These are phyloP conservation scores for Paraconiothyrium brasiliense DNA, from an alignment of 2,329 filamentous ascomycete species.

Conservation along the genomic window DNA sequence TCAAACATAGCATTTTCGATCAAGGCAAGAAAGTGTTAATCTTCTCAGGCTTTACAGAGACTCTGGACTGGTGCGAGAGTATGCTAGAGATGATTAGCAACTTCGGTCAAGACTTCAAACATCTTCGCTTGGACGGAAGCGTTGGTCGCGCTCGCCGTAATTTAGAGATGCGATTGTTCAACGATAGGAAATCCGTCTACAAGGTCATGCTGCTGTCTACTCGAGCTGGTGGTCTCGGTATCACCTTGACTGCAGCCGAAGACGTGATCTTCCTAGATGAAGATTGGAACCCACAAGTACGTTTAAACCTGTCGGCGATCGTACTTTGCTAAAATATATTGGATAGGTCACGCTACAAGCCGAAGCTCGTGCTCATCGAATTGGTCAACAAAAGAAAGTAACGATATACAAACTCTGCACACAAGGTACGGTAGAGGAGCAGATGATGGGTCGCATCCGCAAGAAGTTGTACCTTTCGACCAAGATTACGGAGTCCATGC, in stretches of 20 bases:
- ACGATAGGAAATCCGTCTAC: conserved; percentile 55
- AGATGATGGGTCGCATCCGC: conserved; percentile 66
- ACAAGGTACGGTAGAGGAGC: conserved; percentile 66
- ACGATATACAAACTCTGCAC: conserved; percentile 66
- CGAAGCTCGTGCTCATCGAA: conserved; percentile 64
- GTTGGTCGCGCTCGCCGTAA: conserved; percentile 61
- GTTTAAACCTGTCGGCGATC: neutral
- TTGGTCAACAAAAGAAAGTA: conserved; percentile 64
- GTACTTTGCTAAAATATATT: neutral
- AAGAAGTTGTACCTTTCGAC: conserved; percentile 71
- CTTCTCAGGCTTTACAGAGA: conserved; percentile 65
- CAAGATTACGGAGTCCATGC: conserved; percentile 68
- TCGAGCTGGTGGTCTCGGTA: conserved; percentile 64
- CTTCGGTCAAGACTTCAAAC: conserved; percentile 53
- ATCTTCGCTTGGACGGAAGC: conserved; percentile 61
- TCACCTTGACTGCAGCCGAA: conserved; percentile 64
- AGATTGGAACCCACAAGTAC: conserved; percentile 62
- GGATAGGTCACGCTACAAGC: conserved; percentile 59
- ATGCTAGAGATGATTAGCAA: conserved; percentile 57
- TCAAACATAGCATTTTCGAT: conserved; percentile 60
- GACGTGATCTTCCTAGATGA: conserved; percentile 67
- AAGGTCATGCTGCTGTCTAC: conserved; percentile 66
- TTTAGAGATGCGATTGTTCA: conserved; percentile 64
- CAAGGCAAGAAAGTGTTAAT: conserved; percentile 64
- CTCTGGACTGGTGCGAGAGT: conserved; percentile 63